Evolutionary conservation across 2,329 filamentous ascomycete genomes (phyloP).

Genomic region (Orbilia ellipsospora): DNA sequence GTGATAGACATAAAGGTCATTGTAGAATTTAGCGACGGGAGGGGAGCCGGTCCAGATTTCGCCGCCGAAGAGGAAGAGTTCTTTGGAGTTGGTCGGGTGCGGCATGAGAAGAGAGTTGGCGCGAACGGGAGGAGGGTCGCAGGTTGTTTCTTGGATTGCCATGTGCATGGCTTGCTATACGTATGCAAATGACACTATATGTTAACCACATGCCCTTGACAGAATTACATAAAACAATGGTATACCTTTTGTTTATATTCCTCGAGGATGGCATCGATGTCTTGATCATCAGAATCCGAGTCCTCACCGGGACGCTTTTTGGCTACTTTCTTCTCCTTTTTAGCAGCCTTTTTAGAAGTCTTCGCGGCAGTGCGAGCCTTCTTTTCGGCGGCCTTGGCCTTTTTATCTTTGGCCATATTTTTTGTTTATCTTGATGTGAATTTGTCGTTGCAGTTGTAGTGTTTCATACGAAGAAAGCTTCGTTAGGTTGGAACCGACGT

Average conservation of each 20-base stretch:
- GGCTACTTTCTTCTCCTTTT: conserved; percentile 87
- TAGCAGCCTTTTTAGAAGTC: conserved; percentile 62
- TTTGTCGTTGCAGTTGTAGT: background rate
- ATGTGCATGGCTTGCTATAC: conserved; percentile 85
- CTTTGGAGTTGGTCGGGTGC: conserved; percentile 79
- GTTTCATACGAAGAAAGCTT: too few relatives aligned
- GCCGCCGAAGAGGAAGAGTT: conserved; percentile 90
- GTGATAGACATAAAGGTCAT: conserved; percentile 73
- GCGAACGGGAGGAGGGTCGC: conserved; percentile 79
- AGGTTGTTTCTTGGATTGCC: conserved; percentile 85
- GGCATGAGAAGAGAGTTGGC: conserved; percentile 84
- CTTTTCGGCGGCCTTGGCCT: conserved; percentile 68
- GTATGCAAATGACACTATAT: background rate
- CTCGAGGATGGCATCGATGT: conserved; percentile 90
- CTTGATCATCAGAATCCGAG: conserved; percentile 90
- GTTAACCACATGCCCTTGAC: background rate
- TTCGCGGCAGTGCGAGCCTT: conserved; percentile 61
- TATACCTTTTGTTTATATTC: conserved; percentile 79
- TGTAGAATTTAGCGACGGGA: conserved; percentile 75
- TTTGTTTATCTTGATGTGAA: background rate
- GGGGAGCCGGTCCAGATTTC: conserved; percentile 91
- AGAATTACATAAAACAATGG: background rate
- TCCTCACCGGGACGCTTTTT: conserved; percentile 77
- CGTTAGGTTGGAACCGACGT: too few relatives aligned
- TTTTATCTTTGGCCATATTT: conserved; percentile 59